Conservation (phyloP, 768 basidiomycete genomes). For the Myochromella boudieri region DNA sequence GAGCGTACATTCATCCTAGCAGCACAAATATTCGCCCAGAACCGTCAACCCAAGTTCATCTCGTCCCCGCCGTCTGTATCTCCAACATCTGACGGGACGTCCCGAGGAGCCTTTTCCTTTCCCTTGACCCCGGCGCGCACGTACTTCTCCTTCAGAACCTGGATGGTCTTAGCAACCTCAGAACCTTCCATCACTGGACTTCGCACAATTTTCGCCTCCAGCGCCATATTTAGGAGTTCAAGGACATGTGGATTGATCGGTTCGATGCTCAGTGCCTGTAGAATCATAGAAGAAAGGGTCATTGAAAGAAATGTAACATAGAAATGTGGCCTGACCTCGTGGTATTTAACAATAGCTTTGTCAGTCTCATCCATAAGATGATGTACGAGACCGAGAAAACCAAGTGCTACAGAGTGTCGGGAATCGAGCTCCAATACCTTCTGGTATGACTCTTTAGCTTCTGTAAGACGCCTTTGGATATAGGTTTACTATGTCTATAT, state of each 20-base stretch:
- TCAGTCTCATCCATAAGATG: slow-evolving; percentile 75
- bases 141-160: slow-evolving; percentile 32
- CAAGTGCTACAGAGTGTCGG: slow-evolving; percentile 77
- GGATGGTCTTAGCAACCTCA: slow-evolving; percentile 30
- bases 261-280: slow-evolving; percentile 74
- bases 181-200: slow-evolving; percentile 16
- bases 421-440: slow-evolving; percentile 86
- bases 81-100: slow-evolving; percentile 16
- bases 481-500: neutral
- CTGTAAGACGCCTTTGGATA: slow-evolving; percentile 44
- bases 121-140: slow-evolving; percentile 26
- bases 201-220: slow-evolving; percentile 46
- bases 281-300: slow-evolving; percentile 4
- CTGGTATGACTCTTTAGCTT: slow-evolving; percentile 73
- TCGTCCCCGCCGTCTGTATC: slow-evolving; percentile 20
- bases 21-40: neutral
- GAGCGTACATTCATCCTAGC: neutral
- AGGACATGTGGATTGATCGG: slow-evolving; percentile 81
- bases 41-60: slow-evolving; percentile 28
- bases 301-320: neutral
- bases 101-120: slow-evolving; percentile 21
- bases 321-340: slow-evolving; percentile 61
- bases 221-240: slow-evolving; percentile 78
- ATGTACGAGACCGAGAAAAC: slow-evolving; percentile 86
- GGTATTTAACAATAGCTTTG: slow-evolving; percentile 85